These are phyloP conservation scores for Myriangium duriaei DNA, from an alignment of 2,329 filamentous ascomycete species.

Conservation along the genomic window DNA sequence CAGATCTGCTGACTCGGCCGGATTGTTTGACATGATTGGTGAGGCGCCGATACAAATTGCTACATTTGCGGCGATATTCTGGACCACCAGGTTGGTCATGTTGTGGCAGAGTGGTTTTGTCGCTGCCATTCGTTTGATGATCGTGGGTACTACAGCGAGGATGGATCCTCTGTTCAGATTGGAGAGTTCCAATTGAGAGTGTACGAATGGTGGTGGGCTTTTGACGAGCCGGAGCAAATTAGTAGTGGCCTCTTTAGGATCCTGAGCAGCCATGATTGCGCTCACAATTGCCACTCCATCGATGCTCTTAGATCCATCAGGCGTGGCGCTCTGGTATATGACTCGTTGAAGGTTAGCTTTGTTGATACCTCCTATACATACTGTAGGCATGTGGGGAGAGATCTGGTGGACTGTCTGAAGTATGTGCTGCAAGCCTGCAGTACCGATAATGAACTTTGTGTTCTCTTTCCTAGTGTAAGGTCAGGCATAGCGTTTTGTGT, in stretches of 20 bases:
- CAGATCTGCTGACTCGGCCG: conserved; percentile 70
- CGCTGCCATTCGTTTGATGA: conserved; percentile 47
- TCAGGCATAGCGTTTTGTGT: background rate
- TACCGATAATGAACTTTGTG: conserved; percentile 69
- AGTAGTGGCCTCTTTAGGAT: conserved; percentile 52
- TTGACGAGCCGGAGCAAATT: conserved; percentile 47
- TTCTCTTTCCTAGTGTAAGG: conserved; percentile 60
- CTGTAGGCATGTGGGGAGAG: conserved; percentile 42
- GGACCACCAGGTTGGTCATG: conserved; percentile 94
- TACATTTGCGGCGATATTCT: conserved; percentile 89
- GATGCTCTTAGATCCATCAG: conserved; percentile 41
- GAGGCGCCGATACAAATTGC: conserved; percentile 73
- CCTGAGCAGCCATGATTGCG: conserved; percentile 63
- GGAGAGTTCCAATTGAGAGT: conserved; percentile 14
- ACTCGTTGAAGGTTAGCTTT: conserved; percentile 61
- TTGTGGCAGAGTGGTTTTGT: conserved; percentile 73
- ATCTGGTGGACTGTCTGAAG: conserved; percentile 45
- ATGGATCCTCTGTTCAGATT: conserved; percentile 21
- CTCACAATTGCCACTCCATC: conserved; percentile 82
- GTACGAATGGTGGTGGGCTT: conserved; percentile 24
- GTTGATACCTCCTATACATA: conserved; percentile 86
- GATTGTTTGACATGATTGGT: conserved; percentile 89
- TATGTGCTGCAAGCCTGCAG: conserved; percentile 56
- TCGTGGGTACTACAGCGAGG: conserved; percentile 16
- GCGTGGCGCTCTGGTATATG: conserved; percentile 52